phyloP scores from a whole-genome alignment of 176 grass and related monocot genomes.

The Dactylis glomerata region DNA sequence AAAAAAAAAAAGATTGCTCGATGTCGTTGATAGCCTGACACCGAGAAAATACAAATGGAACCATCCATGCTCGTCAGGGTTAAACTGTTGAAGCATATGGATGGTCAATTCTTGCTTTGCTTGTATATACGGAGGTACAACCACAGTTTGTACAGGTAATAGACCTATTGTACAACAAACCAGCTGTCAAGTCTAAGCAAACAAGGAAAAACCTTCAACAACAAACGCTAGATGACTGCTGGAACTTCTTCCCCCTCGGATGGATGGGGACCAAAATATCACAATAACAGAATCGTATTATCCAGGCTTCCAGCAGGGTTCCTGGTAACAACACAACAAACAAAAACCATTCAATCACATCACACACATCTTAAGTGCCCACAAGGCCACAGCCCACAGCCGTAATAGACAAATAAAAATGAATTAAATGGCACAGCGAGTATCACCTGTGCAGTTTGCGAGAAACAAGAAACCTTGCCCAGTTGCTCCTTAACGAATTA shows the following conservation, averaged over 20 bases:
- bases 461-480: not conserved
- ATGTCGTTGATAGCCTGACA: not conserved
- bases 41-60: not conserved
- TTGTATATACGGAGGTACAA: not conserved
- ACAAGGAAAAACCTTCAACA: not conserved
- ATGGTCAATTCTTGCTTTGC: not conserved
- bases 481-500: not conserved
- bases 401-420: not conserved
- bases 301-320: slow-evolving; percentile 1
- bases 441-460: not conserved
- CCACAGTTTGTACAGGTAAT: not conserved
- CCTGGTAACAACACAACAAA: slow-evolving; percentile 8
- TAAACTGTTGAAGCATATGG: slow-evolving; percentile 4
- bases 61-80: not conserved
- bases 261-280: not conserved
- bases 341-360: not conserved
- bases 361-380: not conserved
- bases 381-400: not conserved
- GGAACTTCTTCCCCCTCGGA: not conserved
- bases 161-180: not conserved
- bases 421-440: not conserved
- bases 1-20: not conserved
- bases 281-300: not conserved
- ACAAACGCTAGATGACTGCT: not conserved
- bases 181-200: not conserved